These are phyloP conservation scores for Alternaria sp. DNA, from an alignment of 2,329 filamentous ascomycete species.

Conservation along the genomic window DNA sequence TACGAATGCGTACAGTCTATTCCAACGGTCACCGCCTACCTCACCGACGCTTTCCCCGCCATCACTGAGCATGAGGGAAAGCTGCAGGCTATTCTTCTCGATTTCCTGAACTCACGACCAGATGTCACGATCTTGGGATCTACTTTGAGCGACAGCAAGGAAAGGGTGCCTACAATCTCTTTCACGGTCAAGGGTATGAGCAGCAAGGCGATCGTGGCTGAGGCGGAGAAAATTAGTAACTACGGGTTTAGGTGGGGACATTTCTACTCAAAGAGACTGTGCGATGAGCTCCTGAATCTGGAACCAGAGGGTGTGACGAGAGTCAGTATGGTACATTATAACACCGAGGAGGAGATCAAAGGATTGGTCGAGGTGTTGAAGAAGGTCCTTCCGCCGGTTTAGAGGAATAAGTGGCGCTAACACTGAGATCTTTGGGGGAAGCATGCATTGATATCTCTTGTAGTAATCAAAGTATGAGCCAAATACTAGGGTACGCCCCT, in stretches of 20 bases:
- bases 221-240: slow-evolving; percentile 63
- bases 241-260: slow-evolving; percentile 71
- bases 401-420: background rate
- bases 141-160: slow-evolving; percentile 52
- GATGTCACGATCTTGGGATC: slow-evolving; percentile 67
- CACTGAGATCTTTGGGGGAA: background rate
- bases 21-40: slow-evolving; percentile 66
- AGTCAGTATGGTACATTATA: slow-evolving; percentile 77
- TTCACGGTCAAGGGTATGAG: slow-evolving; percentile 66
- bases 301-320: slow-evolving; percentile 68
- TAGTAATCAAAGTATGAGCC: background rate
- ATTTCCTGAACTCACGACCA: slow-evolving; percentile 61
- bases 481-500: background rate
- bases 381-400: slow-evolving; percentile 50
- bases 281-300: slow-evolving; percentile 64
- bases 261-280: slow-evolving; percentile 71
- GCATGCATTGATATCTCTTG: fast-evolving
- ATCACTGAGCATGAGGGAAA: slow-evolving; percentile 66
- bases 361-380: slow-evolving; percentile 61
- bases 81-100: slow-evolving; percentile 65
- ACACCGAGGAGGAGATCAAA: slow-evolving; percentile 68
- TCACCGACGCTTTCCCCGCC: slow-evolving; percentile 51
- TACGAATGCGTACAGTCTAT: slow-evolving; percentile 73
- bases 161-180: slow-evolving; percentile 70
- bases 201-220: slow-evolving; percentile 65